A percentile compares a stretch with the other conserved stretches of the same genome.
Evolutionary conservation across 441 rosid species (phyloP).

Genomic region (Bocquillonia castaneifolia): DNA sequence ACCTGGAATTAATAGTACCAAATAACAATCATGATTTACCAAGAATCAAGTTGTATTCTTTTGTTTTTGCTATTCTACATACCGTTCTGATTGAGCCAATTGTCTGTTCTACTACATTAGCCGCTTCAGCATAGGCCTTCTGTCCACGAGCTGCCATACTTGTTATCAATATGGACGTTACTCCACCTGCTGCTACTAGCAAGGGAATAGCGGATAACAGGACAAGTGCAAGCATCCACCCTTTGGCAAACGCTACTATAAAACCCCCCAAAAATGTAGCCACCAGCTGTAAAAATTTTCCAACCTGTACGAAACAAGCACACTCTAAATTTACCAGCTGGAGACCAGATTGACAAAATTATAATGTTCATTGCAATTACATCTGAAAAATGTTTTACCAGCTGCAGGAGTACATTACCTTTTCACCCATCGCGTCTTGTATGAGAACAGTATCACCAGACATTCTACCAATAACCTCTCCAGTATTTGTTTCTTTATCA

Average conservation of each 20-base stretch:
- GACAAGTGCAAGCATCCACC: conserved; percentile 72
- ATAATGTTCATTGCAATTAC: too few species aligned
- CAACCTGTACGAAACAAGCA: conserved; percentile 43
- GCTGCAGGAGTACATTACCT: conserved; percentile 38
- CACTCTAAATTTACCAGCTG: too few species aligned
- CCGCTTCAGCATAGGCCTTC: conserved; percentile 55
- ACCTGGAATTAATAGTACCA: conserved; percentile 44
- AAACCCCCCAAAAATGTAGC: conserved; percentile 68
- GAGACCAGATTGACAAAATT: too few species aligned
- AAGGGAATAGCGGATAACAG: conserved; percentile 58
- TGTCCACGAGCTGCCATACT: conserved; percentile 55
- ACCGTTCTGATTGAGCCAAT: conserved; percentile 70
- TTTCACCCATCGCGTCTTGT: conserved; percentile 95
- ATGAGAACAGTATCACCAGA: conserved; percentile 89
- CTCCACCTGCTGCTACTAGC: conserved; percentile 50
- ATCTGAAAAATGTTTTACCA: not conserved
- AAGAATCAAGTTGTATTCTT: not conserved
- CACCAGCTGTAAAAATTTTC: conserved; percentile 50
- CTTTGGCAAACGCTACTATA: conserved; percentile 47
- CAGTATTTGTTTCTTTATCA: conserved; percentile 61
- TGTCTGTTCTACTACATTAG: conserved; percentile 58
- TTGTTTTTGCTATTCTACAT: not conserved
- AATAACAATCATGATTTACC: not conserved
- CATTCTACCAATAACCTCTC: conserved; percentile 88
- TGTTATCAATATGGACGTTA: conserved; percentile 34